phyloP scores from a whole-genome alignment of 768 basidiomycete species.

The Panaeolus cyanescens region DNA sequence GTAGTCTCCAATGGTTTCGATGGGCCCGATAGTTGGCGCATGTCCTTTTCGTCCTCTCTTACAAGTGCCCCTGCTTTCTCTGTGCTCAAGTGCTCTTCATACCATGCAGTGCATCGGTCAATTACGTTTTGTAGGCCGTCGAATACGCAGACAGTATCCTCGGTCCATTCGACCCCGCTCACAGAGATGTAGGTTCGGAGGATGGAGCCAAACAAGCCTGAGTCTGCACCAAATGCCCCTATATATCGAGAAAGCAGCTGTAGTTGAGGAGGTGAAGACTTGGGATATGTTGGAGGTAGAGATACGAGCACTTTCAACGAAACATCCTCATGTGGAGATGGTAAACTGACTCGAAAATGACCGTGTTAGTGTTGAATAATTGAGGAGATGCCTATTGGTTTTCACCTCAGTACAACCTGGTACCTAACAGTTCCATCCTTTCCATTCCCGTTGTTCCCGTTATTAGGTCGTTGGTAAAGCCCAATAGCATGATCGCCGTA shows the following conservation, averaged over 20 bases:
- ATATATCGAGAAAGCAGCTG: conserved; percentile 86
- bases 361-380: conserved; percentile 14
- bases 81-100: conserved; percentile 60
- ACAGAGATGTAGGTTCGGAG: conserved; percentile 81
- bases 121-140: conserved; percentile 81
- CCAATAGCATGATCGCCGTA: conserved; percentile 71
- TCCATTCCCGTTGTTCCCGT: conserved; percentile 12
- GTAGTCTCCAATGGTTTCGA: conserved; percentile 3
- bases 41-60: conserved; percentile 49
- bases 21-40: background rate
- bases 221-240: conserved; percentile 75
- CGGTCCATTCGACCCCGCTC: conserved; percentile 75
- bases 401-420: conserved; percentile 65
- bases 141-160: conserved; percentile 79
- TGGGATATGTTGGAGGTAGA: conserved; percentile 63
- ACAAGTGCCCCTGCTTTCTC: conserved; percentile 57
- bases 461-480: conserved; percentile 50
- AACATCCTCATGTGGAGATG: conserved; percentile 53
- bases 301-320: conserved; percentile 59
- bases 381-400: too few species aligned
- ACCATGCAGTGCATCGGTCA: conserved; percentile 71
- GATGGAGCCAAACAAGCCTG: conserved; percentile 73
- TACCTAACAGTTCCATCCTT: conserved; percentile 56
- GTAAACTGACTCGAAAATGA: conserved; percentile 42
- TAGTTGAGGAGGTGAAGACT: conserved; percentile 71